Evolutionary conservation across 345 rosid species (phyloP).

Genomic region (Tarenaya hassleriana): DNA sequence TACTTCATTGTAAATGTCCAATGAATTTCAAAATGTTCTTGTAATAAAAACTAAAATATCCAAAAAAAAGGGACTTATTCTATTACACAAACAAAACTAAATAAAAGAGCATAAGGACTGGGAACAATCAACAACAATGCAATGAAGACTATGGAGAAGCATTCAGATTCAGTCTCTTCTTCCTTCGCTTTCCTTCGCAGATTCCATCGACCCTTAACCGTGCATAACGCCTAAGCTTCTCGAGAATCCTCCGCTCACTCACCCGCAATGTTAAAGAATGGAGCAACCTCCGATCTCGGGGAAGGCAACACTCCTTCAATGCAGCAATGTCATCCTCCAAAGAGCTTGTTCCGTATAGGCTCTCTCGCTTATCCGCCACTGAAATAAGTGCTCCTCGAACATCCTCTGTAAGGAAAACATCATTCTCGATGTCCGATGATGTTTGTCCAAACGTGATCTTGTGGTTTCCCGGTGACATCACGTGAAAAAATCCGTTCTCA

Average conservation of each 20-base stretch:
- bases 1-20: no score
- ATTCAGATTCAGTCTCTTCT: no score
- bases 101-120: no score
- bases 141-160: no score
- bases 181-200: slow-evolving; percentile 24
- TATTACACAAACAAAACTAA: no score
- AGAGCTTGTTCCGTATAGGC: slow-evolving; percentile 41
- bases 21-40: no score
- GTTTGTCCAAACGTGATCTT: slow-evolving; percentile 23
- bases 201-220: background rate
- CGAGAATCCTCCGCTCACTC: slow-evolving; percentile 70
- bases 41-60: no score
- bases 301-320: slow-evolving; percentile 30
- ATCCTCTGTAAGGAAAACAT: slow-evolving; percentile 47
- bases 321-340: slow-evolving; percentile 45
- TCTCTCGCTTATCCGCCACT: slow-evolving; percentile 62
- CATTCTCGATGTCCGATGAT: slow-evolving; percentile 32
- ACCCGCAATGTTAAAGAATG: slow-evolving; percentile 54
- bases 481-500: slow-evolving; percentile 25
- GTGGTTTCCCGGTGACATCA: slow-evolving; percentile 33
- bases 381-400: slow-evolving; percentile 56
- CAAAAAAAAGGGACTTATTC: no score
- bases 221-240: slow-evolving; percentile 49
- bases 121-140: no score
- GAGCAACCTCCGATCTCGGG: slow-evolving; percentile 47